Conservation (phyloP, 129 eudicot genomes). For the Oenanthe sinensis region DNA sequence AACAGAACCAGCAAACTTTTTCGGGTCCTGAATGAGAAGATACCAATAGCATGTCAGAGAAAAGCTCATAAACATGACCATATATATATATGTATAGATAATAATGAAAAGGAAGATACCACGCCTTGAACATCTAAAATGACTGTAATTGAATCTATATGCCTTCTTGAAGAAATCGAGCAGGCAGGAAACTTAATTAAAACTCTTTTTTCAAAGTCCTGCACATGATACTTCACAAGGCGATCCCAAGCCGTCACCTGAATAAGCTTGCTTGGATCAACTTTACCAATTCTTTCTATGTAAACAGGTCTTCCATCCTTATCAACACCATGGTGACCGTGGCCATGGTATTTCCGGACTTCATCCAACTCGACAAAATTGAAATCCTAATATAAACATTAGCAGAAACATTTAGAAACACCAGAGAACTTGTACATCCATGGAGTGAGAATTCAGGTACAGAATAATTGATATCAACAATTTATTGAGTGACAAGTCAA, state of each 20-base stretch:
- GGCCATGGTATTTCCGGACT: conserved; percentile 47
- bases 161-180: conserved; percentile 55
- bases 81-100: background rate
- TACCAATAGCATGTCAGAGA: conserved; percentile 1
- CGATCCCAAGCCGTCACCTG: conserved; percentile 62
- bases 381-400: conserved; percentile 38
- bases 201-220: conserved; percentile 56
- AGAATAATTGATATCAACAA: background rate
- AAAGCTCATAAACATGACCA: background rate
- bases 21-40: conserved; percentile 36
- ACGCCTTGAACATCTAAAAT: conserved; percentile 76
- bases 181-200: conserved; percentile 61
- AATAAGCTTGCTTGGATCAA: conserved; percentile 56
- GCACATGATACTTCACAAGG: conserved; percentile 61
- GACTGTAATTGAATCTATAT: conserved; percentile 44
- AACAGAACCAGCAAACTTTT: conserved; percentile 41
- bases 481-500: background rate
- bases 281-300: conserved; percentile 61
- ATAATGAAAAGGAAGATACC: conserved; percentile 33
- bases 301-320: conserved; percentile 75
- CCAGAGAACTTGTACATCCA: background rate
- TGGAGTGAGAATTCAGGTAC: background rate
- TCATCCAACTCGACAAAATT: conserved; percentile 46
- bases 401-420: conserved; percentile 9
- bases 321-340: conserved; percentile 77